Evolutionary conservation across 2,329 filamentous ascomycete species (phyloP), one percentile per base, ranked within the genome.

Genomic region (Zopfia rhizophila): DNA sequence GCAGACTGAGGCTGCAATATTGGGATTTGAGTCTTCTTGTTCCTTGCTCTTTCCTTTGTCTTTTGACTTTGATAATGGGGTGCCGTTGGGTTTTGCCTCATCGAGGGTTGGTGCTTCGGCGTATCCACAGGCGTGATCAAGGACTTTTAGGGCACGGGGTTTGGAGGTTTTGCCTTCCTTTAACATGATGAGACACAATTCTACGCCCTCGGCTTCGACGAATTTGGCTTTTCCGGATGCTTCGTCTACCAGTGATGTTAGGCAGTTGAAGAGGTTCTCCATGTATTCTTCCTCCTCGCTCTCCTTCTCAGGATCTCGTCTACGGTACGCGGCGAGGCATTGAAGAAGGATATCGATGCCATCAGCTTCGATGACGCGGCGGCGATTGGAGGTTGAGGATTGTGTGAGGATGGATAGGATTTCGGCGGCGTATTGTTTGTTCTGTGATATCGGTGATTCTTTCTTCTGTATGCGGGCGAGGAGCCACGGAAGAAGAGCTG

Each of bases 341-440:
- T 95, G 91, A 11, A 99, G 84, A 57, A 96, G 78, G 3, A 81
- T 71, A 61, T 99, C 93, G 6, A 94, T 80, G 0, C 89, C 88
- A 51, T 96, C 86, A 1, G 87, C 73, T 19, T 76, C 71, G 25
- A 83, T 82, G 4, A 96, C 76, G 33, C 80, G 80, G 16, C 74
- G 75, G 31, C 89, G 78, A 60, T 91, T 91, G 25, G 81, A 72
- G 0, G 81, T 55, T 3, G 89, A 90, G 1, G 85, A 85, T 69
- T 97, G 92, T 13, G 93, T 80, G 7, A 99, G 76, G 42, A 99
- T 94, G 10, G 93, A 91, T 3, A 99, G 78, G 6, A 97, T 84
- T 72, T 99, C 94, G 12, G 93, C 91, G 0, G 91, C 84, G 68
- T 97, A 99, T 69, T 97, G 93, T 68, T 94, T 96, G 68, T 99